Evolutionary conservation across 1,139 yeast species (phyloP), one percentile per base, ranked within the genome.

Genomic region (Scheffersomyces lignicola): DNA sequence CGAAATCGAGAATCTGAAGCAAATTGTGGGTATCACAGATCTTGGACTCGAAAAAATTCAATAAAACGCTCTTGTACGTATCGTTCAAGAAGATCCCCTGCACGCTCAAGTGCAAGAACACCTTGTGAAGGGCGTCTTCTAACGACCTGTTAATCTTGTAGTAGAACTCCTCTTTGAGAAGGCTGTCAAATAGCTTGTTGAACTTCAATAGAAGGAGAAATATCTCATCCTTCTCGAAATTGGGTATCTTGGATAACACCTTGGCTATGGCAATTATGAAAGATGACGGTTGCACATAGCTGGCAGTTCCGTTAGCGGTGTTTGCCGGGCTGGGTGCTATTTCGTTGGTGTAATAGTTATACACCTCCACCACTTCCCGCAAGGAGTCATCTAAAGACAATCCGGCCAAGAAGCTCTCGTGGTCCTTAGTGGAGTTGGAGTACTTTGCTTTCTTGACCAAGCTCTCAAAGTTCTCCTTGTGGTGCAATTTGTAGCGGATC

Each of bases 131-230:
- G 18, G 48, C 36, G 18, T 67, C 73, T 43, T 70, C 76, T 31
- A 70, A 44, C 1, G 70, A 48, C 18, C 76, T 42, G 36, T 52
- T 59, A 10, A 58, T 55, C 44, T 65, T 65, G 47, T 67, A 70
- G 47, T 52, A 56, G 31, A 67, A 61, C 44, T 69, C 76, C 11
- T 64, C 66, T 39, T 58, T 58, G 30, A 58, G 55, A 29, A 60
- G 46, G 31, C 43, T 49, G 18, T 48, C 34, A 33, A 58, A 57
- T 23, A 65, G 34, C 40, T 61, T 62, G 41, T 64, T 54, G 33
- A 69, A 48, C 40, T 65, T 66, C 37, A 69, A 51, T 14, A 69
- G 46, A 3, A 69, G 35, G 21, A 59, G 62, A 18, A 70, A 54
- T 1, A 53, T 38, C 18, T 67, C 68, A 34, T 63, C 65, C 24